Evolutionary conservation across 2,329 filamentous ascomycete species (phyloP), one percentile per base, ranked within the genome.

Genomic region (Calcarisporium arbuscula): DNA sequence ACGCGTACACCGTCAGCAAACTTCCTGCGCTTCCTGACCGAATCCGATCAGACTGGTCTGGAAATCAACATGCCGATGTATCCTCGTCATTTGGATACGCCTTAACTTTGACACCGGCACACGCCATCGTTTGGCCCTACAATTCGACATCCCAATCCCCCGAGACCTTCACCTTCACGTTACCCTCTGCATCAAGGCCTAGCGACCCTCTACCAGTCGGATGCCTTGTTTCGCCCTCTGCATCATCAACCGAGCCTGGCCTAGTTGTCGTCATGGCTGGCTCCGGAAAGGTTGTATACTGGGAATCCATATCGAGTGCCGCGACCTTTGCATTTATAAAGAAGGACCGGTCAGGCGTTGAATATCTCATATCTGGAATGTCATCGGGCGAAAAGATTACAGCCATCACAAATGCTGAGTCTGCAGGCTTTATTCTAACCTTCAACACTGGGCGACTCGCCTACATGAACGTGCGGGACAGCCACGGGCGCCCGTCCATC

Each of bases 111-210:
- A 94, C 86, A 8, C 78, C 82, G 45, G 80, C 82, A 7, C 80
- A 89, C 53, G 92, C 89, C 48, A 74, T 94, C 41, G 78, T 95
- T 32, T 98, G 92, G 92, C 82, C 86, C 12, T 96, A 96, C 61
- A 78, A 78, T 19, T 68, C 72, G n/a, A 70, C 73, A 17, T 71
- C 74, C 21, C 65, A 76, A 33, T 81, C 82, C 1, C 79, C 83
- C 50, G 82, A 90, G 55, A 82, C 87, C 17, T 85, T 89, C 48
- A 79, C 77, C 8, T 86, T 98, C 50, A 76, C 81, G 17, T 71
- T 96, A 16, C 85, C 88, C 2, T 80, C 86, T 45, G 71, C 78
- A 10, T 78, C 80, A 18, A 82, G 77, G 56, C 61, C 71, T 19
- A 72, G 70, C 42, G 85, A 90, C 38, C 76, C 82, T 15, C 67